Evolutionary conservation across 2,329 filamentous ascomycete species (phyloP), one percentile per base, ranked within the genome.

Genomic region (Fusarium sp.): DNA sequence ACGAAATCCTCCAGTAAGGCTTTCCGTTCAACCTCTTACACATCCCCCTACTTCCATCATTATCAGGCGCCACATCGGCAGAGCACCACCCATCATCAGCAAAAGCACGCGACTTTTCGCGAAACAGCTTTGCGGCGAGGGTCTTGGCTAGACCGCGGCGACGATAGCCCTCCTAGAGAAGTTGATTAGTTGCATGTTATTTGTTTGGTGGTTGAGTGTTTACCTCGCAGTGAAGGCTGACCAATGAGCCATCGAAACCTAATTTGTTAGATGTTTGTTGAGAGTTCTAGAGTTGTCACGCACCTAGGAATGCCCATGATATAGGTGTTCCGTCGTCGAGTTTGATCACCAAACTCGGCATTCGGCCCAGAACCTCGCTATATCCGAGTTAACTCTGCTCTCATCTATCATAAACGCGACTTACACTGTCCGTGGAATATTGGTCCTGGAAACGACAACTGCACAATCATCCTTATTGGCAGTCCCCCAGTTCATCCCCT

Each of bases 31-130:
- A 79, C 67, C 90, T 90, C 78, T 82, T 88, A 75, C 91, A 93
- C 39, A 94, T 88, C 0, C 84, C 87, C 58, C 89, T 87, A 77
- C 92, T 94, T 45, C 88, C 87, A 2, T 80, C 67, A 73, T 94
- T 94, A 1, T 87, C 86, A 0, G 86, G 82, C 4, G 89, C 87
- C 0, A 94, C 92, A 80, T 94, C 91, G 3, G 92, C 92, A 68
- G 90, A 87, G 30, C 86, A 87, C 84, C 88, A 90, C 8, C 84
- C 87, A 41, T 89, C 88, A 0, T 84, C 76, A 1, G 84, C 84
- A 39, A 85, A 89, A 1, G 83, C 81, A 4, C 73, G 73, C 37
- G 87, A 82, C 56, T 87, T 84, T 43, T 91, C 86, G 5, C 82
- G 83, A 54, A 94, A 86, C 4, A 94, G 79, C 78, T 88, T 92